phyloP scores from a whole-genome alignment of 257 asterid genomes.

The Cordia subcordata region DNA sequence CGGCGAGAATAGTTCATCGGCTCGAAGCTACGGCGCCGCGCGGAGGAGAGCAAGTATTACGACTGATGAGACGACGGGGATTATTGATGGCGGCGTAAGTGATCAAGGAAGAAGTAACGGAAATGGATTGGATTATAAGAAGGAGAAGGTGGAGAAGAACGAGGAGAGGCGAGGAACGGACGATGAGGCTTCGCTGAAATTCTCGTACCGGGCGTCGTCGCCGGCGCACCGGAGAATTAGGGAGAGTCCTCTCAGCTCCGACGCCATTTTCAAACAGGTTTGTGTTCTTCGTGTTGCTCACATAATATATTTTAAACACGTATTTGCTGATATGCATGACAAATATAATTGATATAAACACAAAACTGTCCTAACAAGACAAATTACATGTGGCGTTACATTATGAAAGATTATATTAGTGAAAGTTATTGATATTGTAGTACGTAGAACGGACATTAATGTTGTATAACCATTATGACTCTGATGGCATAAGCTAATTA shows the following conservation, averaged over 20 bases:
- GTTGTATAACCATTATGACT: no score
- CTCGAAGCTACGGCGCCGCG: constrained; percentile 19
- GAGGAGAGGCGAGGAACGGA: constrained; percentile 34
- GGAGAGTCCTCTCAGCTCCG: constrained; percentile 97
- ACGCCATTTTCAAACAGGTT: constrained; percentile 89
- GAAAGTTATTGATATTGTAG: no score
- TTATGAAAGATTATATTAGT: no score
- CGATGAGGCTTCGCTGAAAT: constrained; percentile 28
- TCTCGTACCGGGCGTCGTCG: constrained; percentile 63
- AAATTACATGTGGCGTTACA: no score
- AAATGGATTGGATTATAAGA: constrained; percentile 20
- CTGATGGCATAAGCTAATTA: no score
- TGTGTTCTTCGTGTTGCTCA: no score
- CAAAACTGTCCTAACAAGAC: no score
- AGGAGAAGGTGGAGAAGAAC: constrained; percentile 25
- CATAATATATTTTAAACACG: no score
- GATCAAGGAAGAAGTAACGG: constrained; percentile 13
- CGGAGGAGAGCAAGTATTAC: constrained; percentile 40
- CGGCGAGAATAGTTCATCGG: not conserved
- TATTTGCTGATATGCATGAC: no score
- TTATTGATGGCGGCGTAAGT: no score
- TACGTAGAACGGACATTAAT: no score
- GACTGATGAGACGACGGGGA: constrained; percentile 3
- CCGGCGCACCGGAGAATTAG: constrained; percentile 83
- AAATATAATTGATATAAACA: no score